phyloP scores from a whole-genome alignment of 2,329 filamentous ascomycete genomes.

The Macroventuria anomochaeta region DNA sequence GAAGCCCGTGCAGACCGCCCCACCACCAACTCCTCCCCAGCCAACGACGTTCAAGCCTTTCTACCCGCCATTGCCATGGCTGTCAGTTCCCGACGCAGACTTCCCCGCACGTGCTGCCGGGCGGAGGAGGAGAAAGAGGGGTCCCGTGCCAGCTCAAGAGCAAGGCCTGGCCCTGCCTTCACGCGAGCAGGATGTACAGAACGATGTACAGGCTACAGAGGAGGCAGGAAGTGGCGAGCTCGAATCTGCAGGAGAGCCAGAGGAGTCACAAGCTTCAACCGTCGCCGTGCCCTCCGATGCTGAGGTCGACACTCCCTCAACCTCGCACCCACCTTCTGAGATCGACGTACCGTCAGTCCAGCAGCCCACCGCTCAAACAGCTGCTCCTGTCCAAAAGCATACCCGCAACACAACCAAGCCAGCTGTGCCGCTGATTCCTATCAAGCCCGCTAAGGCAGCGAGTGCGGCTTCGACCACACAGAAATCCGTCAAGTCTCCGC shows the following conservation, averaged over 20 bases:
- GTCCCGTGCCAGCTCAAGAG: constrained; percentile 48
- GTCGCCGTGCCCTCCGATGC: constrained; percentile 54
- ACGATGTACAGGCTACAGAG: constrained; percentile 19
- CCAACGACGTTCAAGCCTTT: constrained; percentile 52
- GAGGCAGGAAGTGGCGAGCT: constrained; percentile 29
- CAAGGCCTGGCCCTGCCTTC: constrained; percentile 59
- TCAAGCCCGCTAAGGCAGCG: constrained; percentile 50
- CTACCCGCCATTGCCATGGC: constrained; percentile 64
- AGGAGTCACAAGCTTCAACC: constrained; percentile 53
- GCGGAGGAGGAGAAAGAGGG: constrained; percentile 53
- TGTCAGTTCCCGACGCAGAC: constrained; percentile 60
- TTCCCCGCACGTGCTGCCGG: constrained; percentile 61
- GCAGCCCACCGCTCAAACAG: constrained; percentile 49
- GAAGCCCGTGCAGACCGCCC: constrained; percentile 23
- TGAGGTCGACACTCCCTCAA: constrained; percentile 62
- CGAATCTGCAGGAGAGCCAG: constrained; percentile 52
- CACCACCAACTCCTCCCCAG: constrained; percentile 28
- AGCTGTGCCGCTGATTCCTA: constrained; percentile 61
- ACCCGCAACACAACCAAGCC: constrained; percentile 54
- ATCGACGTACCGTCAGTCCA: constrained; percentile 62
- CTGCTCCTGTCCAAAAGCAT: constrained; percentile 44
- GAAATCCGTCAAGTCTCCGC: constrained; percentile 41
- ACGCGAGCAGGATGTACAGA: constrained; percentile 48
- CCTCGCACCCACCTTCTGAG: constrained; percentile 65
- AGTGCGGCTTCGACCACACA: constrained; percentile 47